Evolutionary conservation across 2,329 filamentous ascomycete species (phyloP).

Genomic region (Aspergillus sp.): DNA sequence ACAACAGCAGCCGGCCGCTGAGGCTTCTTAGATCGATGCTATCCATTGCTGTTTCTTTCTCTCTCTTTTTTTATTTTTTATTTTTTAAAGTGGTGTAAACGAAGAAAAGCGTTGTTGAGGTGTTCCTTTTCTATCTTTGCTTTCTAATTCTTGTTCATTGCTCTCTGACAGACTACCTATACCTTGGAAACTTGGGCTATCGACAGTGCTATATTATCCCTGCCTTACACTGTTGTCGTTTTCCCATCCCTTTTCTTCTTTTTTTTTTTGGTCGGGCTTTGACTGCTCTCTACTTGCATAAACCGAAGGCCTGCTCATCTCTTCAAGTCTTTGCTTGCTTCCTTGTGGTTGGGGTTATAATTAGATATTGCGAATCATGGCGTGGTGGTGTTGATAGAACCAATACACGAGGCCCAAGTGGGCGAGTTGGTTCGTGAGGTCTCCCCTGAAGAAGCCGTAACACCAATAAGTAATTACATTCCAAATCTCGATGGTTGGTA

Average conservation of each 20-base stretch:
- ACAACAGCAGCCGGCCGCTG: conserved; percentile 16
- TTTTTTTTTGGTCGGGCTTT: not conserved
- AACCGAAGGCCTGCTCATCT: too few relatives aligned
- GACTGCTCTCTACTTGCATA: too few relatives aligned
- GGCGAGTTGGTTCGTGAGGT: not conserved
- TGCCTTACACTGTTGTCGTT: not conserved
- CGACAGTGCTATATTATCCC: not conserved
- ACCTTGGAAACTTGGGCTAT: too few relatives aligned
- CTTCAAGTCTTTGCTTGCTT: not conserved
- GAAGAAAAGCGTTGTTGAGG: not conserved
- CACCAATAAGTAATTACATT: too few relatives aligned
- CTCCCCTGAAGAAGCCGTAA: too few relatives aligned
- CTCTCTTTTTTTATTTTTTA: conserved; percentile 6
- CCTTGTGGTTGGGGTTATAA: not conserved
- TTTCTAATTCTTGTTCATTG: too few relatives aligned
- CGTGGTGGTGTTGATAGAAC: not conserved
- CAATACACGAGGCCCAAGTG: not conserved
- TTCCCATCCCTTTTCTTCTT: not conserved
- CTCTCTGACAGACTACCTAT: too few relatives aligned
- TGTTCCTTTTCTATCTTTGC: too few relatives aligned
- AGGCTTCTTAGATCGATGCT: conserved; percentile 7
- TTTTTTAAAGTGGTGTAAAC: conserved; percentile 9
- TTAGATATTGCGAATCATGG: not conserved
- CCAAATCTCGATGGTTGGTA: too few relatives aligned
- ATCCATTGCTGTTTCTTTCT: conserved; percentile 1